Evolutionary conservation across 2,329 filamentous ascomycete genomes (phyloP).

Genomic region (Byssoonygena ceratinophila): DNA sequence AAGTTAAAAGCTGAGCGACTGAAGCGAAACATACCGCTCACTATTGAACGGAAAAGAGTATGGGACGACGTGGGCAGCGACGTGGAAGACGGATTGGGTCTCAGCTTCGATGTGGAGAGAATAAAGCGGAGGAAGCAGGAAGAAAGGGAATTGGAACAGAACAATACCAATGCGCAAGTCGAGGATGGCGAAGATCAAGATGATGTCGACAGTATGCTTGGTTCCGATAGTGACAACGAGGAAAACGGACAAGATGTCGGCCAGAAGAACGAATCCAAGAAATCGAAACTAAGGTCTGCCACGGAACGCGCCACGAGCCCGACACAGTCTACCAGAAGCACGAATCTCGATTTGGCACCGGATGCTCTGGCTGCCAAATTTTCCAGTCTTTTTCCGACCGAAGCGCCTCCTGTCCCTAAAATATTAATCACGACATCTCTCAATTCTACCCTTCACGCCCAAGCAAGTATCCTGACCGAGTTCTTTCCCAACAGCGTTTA

Average conservation of each 20-base stretch:
- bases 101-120: constrained; percentile 40
- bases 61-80: constrained; percentile 67
- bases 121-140: constrained; percentile 40
- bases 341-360: constrained; percentile 50
- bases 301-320: constrained; percentile 46
- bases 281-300: constrained; percentile 27
- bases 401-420: constrained; percentile 56
- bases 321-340: constrained; percentile 46
- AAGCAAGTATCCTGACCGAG: constrained; percentile 65
- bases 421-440: constrained; percentile 85
- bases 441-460: constrained; percentile 75
- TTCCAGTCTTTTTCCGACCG: constrained; percentile 46
- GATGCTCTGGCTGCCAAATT: constrained; percentile 53
- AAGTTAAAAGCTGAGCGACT: constrained; percentile 61
- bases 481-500: constrained; percentile 75
- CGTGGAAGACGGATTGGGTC: constrained; percentile 37
- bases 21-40: constrained; percentile 66
- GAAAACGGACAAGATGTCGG: constrained; percentile 39
- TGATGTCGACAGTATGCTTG: constrained; percentile 68
- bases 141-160: constrained; percentile 33
- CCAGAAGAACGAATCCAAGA: constrained; percentile 27
- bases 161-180: constrained; percentile 31
- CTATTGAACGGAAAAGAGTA: constrained; percentile 75
- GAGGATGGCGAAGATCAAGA: constrained; percentile 44
- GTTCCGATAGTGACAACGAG: constrained; percentile 42